A percentile compares a stretch with the other conserved stretches of the same genome.
These are phyloP conservation scores for Trichoderma lentiforme DNA, from an alignment of 2,329 filamentous ascomycete species.

Conservation along the genomic window DNA sequence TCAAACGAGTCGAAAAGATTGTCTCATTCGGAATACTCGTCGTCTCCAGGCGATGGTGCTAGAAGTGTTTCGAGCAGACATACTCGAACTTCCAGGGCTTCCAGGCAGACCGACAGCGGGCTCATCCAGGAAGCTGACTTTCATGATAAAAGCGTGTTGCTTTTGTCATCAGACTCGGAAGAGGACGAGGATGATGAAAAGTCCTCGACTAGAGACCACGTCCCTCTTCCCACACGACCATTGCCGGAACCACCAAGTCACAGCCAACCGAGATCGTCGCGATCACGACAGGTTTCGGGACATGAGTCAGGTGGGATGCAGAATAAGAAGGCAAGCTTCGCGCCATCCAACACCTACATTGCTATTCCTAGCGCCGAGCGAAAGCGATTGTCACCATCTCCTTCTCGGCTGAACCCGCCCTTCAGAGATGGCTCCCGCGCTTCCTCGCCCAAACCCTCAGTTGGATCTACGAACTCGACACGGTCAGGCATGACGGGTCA, in stretches of 20 bases:
- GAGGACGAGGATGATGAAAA: slow-evolving; percentile 40
- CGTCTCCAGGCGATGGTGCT: slow-evolving; percentile 40
- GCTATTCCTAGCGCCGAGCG: slow-evolving; percentile 35
- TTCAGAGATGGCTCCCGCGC: slow-evolving; percentile 24
- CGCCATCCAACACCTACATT: slow-evolving; percentile 41
- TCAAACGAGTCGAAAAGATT: slow-evolving; percentile 23
- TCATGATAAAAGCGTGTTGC: slow-evolving; percentile 53
- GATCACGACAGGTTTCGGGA: slow-evolving; percentile 26
- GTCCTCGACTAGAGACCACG: slow-evolving; percentile 20
- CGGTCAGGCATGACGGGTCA: slow-evolving; percentile 35
- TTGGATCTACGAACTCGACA: slow-evolving; percentile 39
- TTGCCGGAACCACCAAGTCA: slow-evolving; percentile 23
- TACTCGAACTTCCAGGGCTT: slow-evolving; percentile 53
- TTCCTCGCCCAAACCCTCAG: slow-evolving; percentile 29
- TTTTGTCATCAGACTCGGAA: slow-evolving; percentile 57
- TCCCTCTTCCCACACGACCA: slow-evolving; percentile 27
- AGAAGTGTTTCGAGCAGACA: slow-evolving; percentile 55
- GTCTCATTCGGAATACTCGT: slow-evolving; percentile 27
- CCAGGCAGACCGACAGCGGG: slow-evolving; percentile 45
- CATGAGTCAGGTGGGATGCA: slow-evolving; percentile 22
- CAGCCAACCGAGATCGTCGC: slow-evolving; percentile 19
- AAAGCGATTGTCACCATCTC: slow-evolving; percentile 25
- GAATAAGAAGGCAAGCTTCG: slow-evolving; percentile 40
- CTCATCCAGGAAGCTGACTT: slow-evolving; percentile 50
- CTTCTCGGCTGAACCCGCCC: not conserved